phyloP scores from a whole-genome alignment of 352 stramenopile species.

The Phytopythium litorale region DNA sequence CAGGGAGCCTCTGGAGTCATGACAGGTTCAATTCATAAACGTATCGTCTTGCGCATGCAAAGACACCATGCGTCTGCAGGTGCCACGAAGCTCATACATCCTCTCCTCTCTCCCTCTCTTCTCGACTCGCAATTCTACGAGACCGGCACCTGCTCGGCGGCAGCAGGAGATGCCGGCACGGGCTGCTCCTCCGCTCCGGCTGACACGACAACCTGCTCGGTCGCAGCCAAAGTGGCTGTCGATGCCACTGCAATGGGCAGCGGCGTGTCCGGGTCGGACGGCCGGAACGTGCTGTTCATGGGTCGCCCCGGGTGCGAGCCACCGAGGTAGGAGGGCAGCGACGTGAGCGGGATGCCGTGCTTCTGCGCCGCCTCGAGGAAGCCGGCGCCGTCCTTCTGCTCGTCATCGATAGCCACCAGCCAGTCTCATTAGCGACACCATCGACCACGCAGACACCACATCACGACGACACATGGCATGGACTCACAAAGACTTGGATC shows the following conservation, averaged over 20 bases:
- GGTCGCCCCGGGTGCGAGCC: slow-evolving; percentile 43
- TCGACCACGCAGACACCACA: neutral
- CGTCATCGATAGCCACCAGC: slow-evolving; percentile 1
- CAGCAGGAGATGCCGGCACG: neutral
- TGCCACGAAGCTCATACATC: neutral
- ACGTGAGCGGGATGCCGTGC: slow-evolving; percentile 54
- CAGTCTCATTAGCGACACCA: slow-evolving; percentile 2
- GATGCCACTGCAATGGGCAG: slow-evolving; percentile 27
- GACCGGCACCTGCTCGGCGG: neutral
- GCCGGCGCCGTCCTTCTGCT: slow-evolving; percentile 49
- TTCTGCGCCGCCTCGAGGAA: slow-evolving; percentile 57
- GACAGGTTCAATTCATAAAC: neutral
- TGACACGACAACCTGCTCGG: too few species aligned
- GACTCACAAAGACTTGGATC: slow-evolving; percentile 75
- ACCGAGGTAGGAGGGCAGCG: slow-evolving; percentile 57
- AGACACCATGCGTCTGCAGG: neutral
- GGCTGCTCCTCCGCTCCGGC: neutral
- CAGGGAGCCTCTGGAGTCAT: neutral
- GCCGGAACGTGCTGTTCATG: slow-evolving; percentile 72
- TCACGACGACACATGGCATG: neutral
- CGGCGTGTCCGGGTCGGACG: slow-evolving; percentile 50
- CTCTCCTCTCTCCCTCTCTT: neutral
- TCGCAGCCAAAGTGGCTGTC: too few species aligned
- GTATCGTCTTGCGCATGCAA: neutral
- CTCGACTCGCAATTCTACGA: neutral